Conservation (phyloP, 352 stramenopile genomes). For the Globisporangium paroecandrum region DNA sequence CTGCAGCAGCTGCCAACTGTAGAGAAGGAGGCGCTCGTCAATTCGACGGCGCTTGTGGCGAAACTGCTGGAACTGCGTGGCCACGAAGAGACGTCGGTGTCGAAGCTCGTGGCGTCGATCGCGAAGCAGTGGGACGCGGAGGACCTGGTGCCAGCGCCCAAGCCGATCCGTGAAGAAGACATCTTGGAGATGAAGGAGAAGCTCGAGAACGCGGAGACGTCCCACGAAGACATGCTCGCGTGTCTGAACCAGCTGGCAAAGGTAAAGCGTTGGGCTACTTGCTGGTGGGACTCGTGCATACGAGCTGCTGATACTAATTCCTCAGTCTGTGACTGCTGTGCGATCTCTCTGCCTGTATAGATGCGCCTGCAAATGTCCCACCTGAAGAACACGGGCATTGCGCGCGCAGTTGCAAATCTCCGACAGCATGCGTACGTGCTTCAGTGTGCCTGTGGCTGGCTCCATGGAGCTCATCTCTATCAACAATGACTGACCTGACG, state of each 20-base stretch:
- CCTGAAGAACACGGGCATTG: constrained; percentile 68
- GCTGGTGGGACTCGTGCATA: too few relatives aligned
- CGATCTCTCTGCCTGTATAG: constrained; percentile 23
- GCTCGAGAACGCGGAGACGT: constrained; percentile 40
- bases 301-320: too few relatives aligned
- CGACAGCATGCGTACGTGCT: constrained; percentile 65
- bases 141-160: constrained; percentile 40
- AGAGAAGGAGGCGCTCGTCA: constrained; percentile 28
- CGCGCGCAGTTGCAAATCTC: constrained; percentile 55
- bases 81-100: constrained; percentile 29
- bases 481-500: background rate
- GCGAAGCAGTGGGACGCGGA: constrained; percentile 48
- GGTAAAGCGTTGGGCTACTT: constrained; percentile 17
- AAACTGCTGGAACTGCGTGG: constrained; percentile 38
- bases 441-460: background rate
- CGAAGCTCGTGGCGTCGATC: constrained; percentile 30
- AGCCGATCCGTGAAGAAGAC: constrained; percentile 51
- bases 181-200: constrained; percentile 61
- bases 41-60: constrained; percentile 27
- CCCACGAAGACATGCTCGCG: constrained; percentile 66
- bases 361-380: constrained; percentile 60
- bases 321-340: too few relatives aligned
- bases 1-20: constrained; percentile 30
- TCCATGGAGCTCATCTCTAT: background rate
- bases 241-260: constrained; percentile 50